Percentiles rank a stretch among this genome's conserved stretches.
phyloP scores from a whole-genome alignment of 768 basidiomycete species.

The Pleurotus djamor region DNA sequence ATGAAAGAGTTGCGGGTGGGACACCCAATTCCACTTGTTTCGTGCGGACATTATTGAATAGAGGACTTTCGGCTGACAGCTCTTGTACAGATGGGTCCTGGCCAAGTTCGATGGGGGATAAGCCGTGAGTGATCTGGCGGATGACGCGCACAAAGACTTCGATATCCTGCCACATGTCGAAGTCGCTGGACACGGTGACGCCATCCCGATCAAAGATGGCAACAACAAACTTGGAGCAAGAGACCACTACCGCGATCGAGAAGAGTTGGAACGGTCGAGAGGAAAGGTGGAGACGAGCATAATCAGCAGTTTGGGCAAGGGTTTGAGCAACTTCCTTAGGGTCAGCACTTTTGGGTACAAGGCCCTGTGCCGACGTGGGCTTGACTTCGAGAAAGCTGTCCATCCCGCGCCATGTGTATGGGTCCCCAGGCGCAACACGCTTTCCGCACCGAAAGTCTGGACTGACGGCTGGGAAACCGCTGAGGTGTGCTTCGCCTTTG shows the following conservation, averaged over 20 bases:
- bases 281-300: constrained; percentile 24
- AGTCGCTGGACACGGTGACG: constrained; percentile 18
- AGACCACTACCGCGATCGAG: constrained; percentile 24
- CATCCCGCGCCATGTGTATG: neutral
- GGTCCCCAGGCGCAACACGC: neutral
- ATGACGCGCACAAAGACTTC: constrained; percentile 21
- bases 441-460: neutral
- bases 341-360: neutral
- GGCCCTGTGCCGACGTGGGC: neutral
- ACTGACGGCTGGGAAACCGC: neutral
- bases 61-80: neutral
- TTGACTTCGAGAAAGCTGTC: constrained; percentile 4
- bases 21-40: neutral
- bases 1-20: neutral
- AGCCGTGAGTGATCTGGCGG: constrained; percentile 14
- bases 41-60: neutral
- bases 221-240: constrained; percentile 23
- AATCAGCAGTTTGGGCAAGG: constrained; percentile 18
- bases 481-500: neutral
- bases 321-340: constrained; percentile 8
- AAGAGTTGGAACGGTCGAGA: constrained; percentile 25
- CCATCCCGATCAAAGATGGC: constrained; percentile 28
- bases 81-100: constrained; percentile 13
- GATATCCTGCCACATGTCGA: constrained; percentile 18
- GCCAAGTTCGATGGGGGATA: constrained; percentile 16